These are phyloP conservation scores for Isatis lusitanica DNA, from an alignment of 441 rosid species.

Conservation along the genomic window DNA sequence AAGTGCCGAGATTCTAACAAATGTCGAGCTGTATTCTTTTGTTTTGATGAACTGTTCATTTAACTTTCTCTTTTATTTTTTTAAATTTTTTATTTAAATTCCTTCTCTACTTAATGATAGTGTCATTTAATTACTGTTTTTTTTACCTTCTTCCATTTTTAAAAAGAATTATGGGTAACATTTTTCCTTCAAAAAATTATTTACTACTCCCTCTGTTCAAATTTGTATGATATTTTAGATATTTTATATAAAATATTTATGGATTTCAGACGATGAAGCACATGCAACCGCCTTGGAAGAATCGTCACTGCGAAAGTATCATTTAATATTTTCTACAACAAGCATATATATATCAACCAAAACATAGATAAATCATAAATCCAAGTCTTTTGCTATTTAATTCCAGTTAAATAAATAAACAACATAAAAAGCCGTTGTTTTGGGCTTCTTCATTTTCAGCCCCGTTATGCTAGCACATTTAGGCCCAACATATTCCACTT, in stretches of 20 bases:
- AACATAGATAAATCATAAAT: neutral
- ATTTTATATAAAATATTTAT: neutral
- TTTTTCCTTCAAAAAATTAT: neutral
- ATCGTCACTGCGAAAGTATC: constrained; percentile 19
- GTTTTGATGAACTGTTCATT: constrained; percentile 22
- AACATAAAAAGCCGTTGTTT: neutral
- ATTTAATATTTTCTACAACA: constrained; percentile 16
- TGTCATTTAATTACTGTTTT: neutral
- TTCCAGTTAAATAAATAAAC: neutral
- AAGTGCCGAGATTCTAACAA: constrained; percentile 25
- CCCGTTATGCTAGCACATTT: neutral
- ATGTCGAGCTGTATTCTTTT: constrained; percentile 35
- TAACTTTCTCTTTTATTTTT: neutral
- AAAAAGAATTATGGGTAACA: neutral
- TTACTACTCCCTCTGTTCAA: too few species aligned
- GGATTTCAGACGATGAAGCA: constrained; percentile 14
- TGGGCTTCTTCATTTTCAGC: neutral
- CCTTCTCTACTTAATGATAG: neutral
- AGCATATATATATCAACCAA: neutral
- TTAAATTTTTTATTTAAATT: too few species aligned
- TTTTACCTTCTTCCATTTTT: neutral
- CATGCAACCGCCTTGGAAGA: constrained; percentile 31
- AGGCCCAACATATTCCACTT: neutral
- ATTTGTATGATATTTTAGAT: too few species aligned
- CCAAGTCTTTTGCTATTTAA: neutral